Base-by-base conservation (phyloP, 768 basidiomycete genomes). In the Boletus rubescentipes region DNA sequence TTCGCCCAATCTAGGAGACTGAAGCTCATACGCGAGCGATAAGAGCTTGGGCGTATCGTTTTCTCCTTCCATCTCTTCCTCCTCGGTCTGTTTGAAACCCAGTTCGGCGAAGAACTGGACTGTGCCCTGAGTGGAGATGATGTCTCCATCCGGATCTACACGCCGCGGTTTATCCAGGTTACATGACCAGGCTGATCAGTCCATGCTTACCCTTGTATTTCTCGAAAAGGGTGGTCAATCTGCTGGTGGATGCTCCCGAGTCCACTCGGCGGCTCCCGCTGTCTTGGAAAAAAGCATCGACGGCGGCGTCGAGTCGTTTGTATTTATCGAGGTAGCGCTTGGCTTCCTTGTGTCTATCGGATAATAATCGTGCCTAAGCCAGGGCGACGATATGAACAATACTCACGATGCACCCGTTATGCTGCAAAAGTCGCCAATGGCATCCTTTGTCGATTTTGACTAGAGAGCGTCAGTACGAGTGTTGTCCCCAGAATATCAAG, bases 111-210 rank as follows among this genome's bases (percentile, higher is more conserved):
- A 91, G 42, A 93, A 73, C 65, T 74, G 77, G 69, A 93, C 83
- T 18, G 93, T 94, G 0, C 92, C 93, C 54, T 93, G 85, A 26
- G 91, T 79, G 4, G 77, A 75, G 58, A 93, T 92, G 49, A 84
- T 79, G 30, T 84, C 82, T 8, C 73, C 74, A 38, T 82, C 82
- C 14, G 76, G 67, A 54, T 89, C 86, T 85, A 59, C 26, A 34
- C 26, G n/a, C 15, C n/a, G 15, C 2, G 5, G 16, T 45, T 64
- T 43, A 53, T 42, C 32, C 44, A 26, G n/a, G 46, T 6, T 43
- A 49, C 16, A 11, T 26, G 21, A 16, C 39, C 18, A 9, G 41
- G 38, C 29, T 18, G 37, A 61, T 48, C 49, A 18, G 46, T 55
- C 65, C 39, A 14, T 3, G 34, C n/a, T 36, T 46, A 85, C 87